Evolutionary conservation across 805 yeast genomes (phyloP).

Genomic region (Ogataea neopini): DNA sequence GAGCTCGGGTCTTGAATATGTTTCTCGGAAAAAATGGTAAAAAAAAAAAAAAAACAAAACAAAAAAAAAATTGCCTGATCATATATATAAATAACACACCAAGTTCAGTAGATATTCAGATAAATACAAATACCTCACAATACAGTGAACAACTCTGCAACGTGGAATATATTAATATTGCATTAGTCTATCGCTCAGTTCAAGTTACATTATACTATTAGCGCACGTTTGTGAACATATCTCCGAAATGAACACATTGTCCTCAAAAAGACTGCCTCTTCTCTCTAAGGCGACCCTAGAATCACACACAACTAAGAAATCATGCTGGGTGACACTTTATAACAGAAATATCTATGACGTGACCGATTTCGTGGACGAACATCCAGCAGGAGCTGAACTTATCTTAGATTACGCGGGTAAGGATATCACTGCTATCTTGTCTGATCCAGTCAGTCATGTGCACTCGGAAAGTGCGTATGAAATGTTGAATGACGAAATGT

Average conservation of each 20-base stretch:
- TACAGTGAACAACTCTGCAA: too few species aligned
- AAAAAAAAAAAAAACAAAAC: not conserved
- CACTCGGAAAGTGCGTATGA: conserved; percentile 90
- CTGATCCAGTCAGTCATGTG: conserved; percentile 66
- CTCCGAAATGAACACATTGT: conserved; percentile 2
- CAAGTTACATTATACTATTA: too few species aligned
- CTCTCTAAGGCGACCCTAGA: conserved; percentile 54
- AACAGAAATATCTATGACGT: conserved; percentile 84
- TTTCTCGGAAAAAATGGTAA: too few species aligned
- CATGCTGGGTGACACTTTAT: conserved; percentile 82
- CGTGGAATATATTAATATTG: too few species aligned
- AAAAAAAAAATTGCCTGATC: not conserved
- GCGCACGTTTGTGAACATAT: too few species aligned
- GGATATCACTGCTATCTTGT: conserved; percentile 71
- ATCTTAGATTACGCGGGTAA: conserved; percentile 59
- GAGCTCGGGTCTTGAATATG: too few species aligned
- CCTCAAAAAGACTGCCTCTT: conserved; percentile 50
- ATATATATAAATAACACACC: not conserved
- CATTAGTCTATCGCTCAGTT: too few species aligned
- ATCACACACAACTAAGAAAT: conserved; percentile 50
- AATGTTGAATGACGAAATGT: conserved; percentile 79
- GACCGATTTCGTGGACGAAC: conserved; percentile 68
- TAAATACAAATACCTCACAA: too few species aligned
- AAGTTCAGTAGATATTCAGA: too few species aligned
- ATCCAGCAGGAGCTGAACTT: conserved; percentile 68